Percentiles rank a stretch among this genome's conserved stretches.
Conservation (phyloP, 192 early-diverging fungal genomes). For the Paraglomus brasilianum region DNA sequence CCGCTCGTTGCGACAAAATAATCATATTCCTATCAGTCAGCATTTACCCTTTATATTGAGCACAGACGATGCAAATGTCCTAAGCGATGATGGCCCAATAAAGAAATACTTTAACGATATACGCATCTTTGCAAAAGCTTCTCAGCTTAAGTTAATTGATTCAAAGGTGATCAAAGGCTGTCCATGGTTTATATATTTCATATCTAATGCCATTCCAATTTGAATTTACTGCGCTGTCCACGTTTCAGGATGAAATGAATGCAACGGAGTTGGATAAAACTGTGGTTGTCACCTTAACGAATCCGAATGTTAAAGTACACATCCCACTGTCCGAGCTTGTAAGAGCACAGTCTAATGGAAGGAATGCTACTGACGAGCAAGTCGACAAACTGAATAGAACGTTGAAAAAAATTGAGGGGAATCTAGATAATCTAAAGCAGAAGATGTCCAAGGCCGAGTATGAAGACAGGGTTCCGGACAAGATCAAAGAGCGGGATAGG, state of each 20-base stretch:
- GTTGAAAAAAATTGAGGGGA: slow-evolving; percentile 31
- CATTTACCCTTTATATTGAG: slow-evolving; percentile 49
- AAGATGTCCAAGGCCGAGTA: slow-evolving; percentile 37
- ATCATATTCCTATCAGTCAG: slow-evolving; percentile 46
- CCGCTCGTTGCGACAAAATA: slow-evolving; percentile 52
- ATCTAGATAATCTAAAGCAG: slow-evolving; percentile 34
- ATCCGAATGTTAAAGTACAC: slow-evolving; percentile 37
- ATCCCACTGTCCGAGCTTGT: slow-evolving; percentile 38
- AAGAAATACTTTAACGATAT: slow-evolving; percentile 40
- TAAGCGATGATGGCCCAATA: slow-evolving; percentile 36
- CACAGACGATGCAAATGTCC: slow-evolving; percentile 35
- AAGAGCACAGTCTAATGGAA: slow-evolving; percentile 30
- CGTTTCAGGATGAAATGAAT: too few relatives aligned
- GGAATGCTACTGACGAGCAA: slow-evolving; percentile 19
- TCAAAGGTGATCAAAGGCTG: slow-evolving; percentile 37
- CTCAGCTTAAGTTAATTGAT: slow-evolving; percentile 31
- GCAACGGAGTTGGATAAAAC: too few relatives aligned
- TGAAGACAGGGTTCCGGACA: slow-evolving; percentile 29
- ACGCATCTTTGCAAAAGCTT: slow-evolving; percentile 39
- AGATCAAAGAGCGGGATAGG: slow-evolving; percentile 41
- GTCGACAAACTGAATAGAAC: slow-evolving; percentile 34
- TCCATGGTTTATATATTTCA: too few relatives aligned
- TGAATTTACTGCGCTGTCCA: too few relatives aligned
- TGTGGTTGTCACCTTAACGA: slow-evolving; percentile 31
- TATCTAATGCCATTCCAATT: too few relatives aligned